Evolutionary conservation across 2,329 filamentous ascomycete genomes (phyloP), one percentile per base, ranked within the genome.

Genomic region (Colletotrichum spinosum): DNA sequence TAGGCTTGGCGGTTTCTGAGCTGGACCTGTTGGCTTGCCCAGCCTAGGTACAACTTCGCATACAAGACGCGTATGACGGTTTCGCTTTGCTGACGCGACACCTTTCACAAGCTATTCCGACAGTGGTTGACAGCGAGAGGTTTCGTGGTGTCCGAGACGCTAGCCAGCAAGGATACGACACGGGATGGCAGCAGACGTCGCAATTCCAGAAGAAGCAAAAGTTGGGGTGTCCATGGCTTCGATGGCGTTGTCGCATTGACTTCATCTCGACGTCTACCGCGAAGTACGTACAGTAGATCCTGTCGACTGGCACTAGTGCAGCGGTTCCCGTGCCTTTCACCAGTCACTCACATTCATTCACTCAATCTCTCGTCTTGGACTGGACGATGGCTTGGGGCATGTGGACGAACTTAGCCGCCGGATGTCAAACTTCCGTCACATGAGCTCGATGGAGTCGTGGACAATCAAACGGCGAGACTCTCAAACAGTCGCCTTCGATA

Each of bases 181-280:
- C 55, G 55, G 55, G 55, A 51, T 58, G 55, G 55, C 35, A 25
- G 48, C 54, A 44, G 54, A 46, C 38, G 13, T 44, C 54, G 44
- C 15, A 13, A 39, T 56, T 48, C 42, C n/a, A 39, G 54, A 56
- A 13, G 54, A 56, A 35, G 53, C 15, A 33, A 46, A 55, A 35
- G 53, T 45, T 37, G 53, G 41, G 44, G 44, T 39, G 39, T 33
- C 54, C 54, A 39, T 48, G 54, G 33, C 54, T 8, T 39, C 53
- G 4, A 56, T 10, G 7, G 12, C 53, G 41, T 38, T 46, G 52
- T 44, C 33, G 33, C 52, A 34, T 45, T 13, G 12, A 45, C 9
- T 45, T 45, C n/a, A 38, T 3, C 9, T 7, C 25, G n/a, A 51
- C 9, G 38, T 37, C 12, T n/a, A 37, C 25, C 25, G 25, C 25